Evolutionary conservation across 768 basidiomycete species (phyloP).

Genomic region (Collybia sordida): DNA sequence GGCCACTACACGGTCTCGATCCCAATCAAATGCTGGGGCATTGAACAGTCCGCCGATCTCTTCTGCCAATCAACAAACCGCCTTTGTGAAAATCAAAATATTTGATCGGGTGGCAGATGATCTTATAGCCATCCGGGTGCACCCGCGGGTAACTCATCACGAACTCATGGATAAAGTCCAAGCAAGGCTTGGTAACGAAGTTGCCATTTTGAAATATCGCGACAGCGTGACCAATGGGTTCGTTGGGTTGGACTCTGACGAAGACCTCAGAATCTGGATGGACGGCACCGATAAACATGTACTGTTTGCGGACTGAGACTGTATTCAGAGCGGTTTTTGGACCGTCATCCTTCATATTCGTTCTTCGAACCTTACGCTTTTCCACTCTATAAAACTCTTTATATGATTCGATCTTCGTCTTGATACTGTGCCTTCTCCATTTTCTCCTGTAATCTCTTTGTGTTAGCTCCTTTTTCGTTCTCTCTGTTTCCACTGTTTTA

Average conservation of each 20-base stretch:
- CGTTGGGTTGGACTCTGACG: conserved; percentile 61
- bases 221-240: conserved; percentile 68
- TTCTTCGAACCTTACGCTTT: not conserved
- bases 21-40: conserved; percentile 46
- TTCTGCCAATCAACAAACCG: conserved; percentile 73
- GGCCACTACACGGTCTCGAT: conserved; percentile 55
- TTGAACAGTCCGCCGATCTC: conserved; percentile 74
- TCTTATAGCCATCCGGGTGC: conserved; percentile 94
- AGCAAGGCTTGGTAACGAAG: conserved; percentile 75
- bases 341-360: not conserved
- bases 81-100: conserved; percentile 98
- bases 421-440: conserved; percentile 7
- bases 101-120: conserved; percentile 94
- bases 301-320: conserved; percentile 68
- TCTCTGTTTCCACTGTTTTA: conserved; percentile 7
- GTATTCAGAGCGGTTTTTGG: not conserved
- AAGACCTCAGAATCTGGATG: conserved; percentile 71
- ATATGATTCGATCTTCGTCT: conserved; percentile 16
- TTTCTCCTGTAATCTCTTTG: not conserved
- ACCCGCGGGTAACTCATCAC: conserved; percentile 81
- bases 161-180: conserved; percentile 94
- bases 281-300: conserved; percentile 80
- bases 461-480: conserved; percentile 11
- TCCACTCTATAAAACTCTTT: conserved; percentile 6
- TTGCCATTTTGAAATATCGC: conserved; percentile 70